Percentiles rank a stretch among this genome's conserved stretches.
phyloP scores from a whole-genome alignment of 108 stramenopile genomes.

The Fragilariopsis cylindrus region DNA sequence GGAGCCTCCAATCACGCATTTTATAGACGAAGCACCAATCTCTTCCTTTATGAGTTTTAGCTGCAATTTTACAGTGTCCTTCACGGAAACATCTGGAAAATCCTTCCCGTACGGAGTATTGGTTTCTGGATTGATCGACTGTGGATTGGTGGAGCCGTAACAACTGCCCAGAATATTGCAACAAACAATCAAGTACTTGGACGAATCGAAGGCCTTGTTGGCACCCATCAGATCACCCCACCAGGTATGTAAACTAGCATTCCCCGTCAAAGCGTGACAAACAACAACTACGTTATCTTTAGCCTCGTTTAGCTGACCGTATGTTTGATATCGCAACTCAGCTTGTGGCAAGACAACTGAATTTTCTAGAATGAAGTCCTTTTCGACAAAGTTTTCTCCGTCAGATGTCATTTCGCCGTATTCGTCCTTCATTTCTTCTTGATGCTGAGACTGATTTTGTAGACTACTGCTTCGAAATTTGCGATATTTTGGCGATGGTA shows the following conservation, averaged over 20 bases:
- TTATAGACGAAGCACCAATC: slow-evolving; percentile 68
- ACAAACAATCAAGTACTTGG: slow-evolving; percentile 89
- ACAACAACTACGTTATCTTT: slow-evolving; percentile 90
- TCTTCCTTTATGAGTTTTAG: slow-evolving; percentile 73
- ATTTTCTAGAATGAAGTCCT: slow-evolving; percentile 66
- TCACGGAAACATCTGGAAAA: slow-evolving; percentile 88
- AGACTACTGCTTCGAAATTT: slow-evolving; percentile 11
- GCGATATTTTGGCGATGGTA: slow-evolving; percentile 3
- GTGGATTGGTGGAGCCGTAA: slow-evolving; percentile 85
- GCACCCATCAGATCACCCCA: slow-evolving; percentile 91
- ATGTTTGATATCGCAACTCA: slow-evolving; percentile 90
- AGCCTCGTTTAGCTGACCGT: slow-evolving; percentile 76
- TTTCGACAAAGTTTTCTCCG: slow-evolving; percentile 66
- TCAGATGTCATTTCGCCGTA: slow-evolving; percentile 84
- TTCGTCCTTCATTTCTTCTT: slow-evolving; percentile 80
- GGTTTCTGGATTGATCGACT: slow-evolving; percentile 55
- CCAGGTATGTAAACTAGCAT: slow-evolving; percentile 90
- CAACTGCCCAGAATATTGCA: slow-evolving; percentile 90
- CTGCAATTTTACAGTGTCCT: slow-evolving; percentile 88
- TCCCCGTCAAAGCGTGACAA: slow-evolving; percentile 95
- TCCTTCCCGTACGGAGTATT: slow-evolving; percentile 62
- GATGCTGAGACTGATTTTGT: not conserved
- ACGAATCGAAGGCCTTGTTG: slow-evolving; percentile 89
- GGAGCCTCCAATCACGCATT: slow-evolving; percentile 90
- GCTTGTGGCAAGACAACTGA: slow-evolving; percentile 68